Conservation (phyloP, 108 stramenopile genomes). For the Nannochloropsis gaditana region DNA sequence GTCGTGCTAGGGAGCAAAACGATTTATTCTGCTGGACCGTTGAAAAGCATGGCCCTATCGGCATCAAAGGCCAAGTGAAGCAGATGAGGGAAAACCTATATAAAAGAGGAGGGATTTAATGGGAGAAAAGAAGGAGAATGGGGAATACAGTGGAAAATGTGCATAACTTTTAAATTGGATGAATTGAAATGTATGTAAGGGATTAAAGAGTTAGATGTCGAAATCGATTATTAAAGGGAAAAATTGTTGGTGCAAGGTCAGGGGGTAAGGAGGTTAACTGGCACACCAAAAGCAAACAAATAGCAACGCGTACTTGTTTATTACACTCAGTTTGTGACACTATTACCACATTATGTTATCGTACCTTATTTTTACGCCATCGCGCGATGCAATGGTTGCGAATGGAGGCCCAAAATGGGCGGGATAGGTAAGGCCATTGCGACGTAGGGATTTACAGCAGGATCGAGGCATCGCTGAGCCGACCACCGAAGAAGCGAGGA, state of each 20-base stretch:
- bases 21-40: not conserved
- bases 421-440: no score
- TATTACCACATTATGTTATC: no score
- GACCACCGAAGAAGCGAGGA: no score
- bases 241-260: not conserved
- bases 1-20: not conserved
- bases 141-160: no score
- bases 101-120: not conserved
- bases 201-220: not conserved
- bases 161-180: not conserved
- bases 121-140: not conserved
- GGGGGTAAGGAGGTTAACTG: not conserved
- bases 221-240: not conserved
- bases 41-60: not conserved
- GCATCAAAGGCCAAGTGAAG: not conserved
- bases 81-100: not conserved
- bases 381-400: no score
- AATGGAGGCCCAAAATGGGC: no score
- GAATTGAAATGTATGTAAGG: not conserved
- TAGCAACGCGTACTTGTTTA: no score
- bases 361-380: no score
- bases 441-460: no score
- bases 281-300: no score
- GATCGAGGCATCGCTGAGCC: no score
- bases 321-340: no score